Conservation (phyloP, 1,284 basidiomycete genomes). For the Trichosporon inkin region DNA sequence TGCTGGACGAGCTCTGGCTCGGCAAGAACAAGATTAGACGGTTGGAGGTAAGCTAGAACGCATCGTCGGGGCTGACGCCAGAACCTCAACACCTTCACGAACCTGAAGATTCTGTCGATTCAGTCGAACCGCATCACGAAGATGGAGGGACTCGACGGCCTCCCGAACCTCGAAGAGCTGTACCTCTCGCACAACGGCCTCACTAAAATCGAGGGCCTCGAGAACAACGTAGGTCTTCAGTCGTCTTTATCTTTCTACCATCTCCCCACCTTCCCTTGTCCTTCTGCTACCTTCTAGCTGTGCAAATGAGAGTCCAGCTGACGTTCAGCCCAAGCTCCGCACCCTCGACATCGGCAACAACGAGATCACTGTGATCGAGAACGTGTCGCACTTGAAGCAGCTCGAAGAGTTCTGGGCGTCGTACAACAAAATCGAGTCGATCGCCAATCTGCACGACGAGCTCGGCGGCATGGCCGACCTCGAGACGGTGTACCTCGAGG, state of each 20-base stretch:
- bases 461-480: conserved; percentile 66
- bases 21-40: conserved; percentile 95
- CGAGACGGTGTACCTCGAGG: conserved; percentile 89
- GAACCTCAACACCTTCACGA: conserved; percentile 62
- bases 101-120: conserved; percentile 75
- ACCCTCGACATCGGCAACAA: conserved; percentile 88
- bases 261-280: conserved; percentile 3
- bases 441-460: conserved; percentile 66
- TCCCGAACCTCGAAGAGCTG: conserved; percentile 77
- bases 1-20: conserved; percentile 89
- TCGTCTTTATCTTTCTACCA: neutral
- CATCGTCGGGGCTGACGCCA: conserved; percentile 6
- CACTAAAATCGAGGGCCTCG: conserved; percentile 75
- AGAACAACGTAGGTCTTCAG: conserved; percentile 63
- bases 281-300: neutral
- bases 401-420: conserved; percentile 95
- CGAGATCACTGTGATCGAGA: conserved; percentile 71
- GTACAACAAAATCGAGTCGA: conserved; percentile 72
- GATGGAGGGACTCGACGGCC: conserved; percentile 70
- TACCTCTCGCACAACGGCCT: conserved; percentile 95
- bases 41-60: conserved; percentile 61
- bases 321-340: conserved; percentile 64
- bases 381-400: conserved; percentile 66
- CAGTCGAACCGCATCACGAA: conserved; percentile 92
- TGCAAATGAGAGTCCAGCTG: neutral